phyloP scores from a whole-genome alignment of 2,329 filamentous ascomycete genomes.

The Helotiales sp. region DNA sequence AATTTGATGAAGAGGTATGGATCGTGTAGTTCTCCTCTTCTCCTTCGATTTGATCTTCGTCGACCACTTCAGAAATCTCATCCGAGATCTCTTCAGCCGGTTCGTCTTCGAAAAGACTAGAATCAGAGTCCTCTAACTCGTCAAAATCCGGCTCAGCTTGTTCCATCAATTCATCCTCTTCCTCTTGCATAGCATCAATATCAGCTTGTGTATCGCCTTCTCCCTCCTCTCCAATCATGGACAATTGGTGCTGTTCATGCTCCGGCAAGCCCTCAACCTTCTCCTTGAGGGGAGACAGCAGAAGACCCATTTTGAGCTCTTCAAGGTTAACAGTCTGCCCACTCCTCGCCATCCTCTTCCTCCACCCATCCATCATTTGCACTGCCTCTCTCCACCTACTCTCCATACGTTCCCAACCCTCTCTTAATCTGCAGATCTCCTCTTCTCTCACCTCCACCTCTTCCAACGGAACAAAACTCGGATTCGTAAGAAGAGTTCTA shows the following conservation, averaged over 20 bases:
- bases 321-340: slow-evolving; percentile 70
- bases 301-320: slow-evolving; percentile 67
- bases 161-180: slow-evolving; percentile 15
- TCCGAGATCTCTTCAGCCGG: slow-evolving; percentile 36
- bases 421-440: slow-evolving; percentile 79
- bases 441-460: slow-evolving; percentile 92
- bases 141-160: slow-evolving; percentile 30
- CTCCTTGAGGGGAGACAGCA: slow-evolving; percentile 59
- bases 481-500: slow-evolving; percentile 83
- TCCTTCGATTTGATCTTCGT: slow-evolving; percentile 29
- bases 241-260: slow-evolving; percentile 31
- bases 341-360: slow-evolving; percentile 72
- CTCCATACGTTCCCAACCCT: slow-evolving; percentile 94
- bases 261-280: slow-evolving; percentile 49
- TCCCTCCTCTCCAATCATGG: slow-evolving; percentile 31
- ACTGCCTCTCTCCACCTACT: slow-evolving; percentile 86
- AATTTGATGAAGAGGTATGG: slow-evolving; percentile 25
- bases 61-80: slow-evolving; percentile 20
- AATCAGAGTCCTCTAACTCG: slow-evolving; percentile 26
- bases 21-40: slow-evolving; percentile 25
- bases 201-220: slow-evolving; percentile 36
- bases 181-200: slow-evolving; percentile 37
- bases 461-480: slow-evolving; percentile 92
- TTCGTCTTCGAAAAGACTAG: slow-evolving; percentile 50
- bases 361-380: slow-evolving; percentile 88